Evolutionary conservation across 2,329 filamentous ascomycete genomes (phyloP).

Genomic region (Claviceps quebecensis): DNA sequence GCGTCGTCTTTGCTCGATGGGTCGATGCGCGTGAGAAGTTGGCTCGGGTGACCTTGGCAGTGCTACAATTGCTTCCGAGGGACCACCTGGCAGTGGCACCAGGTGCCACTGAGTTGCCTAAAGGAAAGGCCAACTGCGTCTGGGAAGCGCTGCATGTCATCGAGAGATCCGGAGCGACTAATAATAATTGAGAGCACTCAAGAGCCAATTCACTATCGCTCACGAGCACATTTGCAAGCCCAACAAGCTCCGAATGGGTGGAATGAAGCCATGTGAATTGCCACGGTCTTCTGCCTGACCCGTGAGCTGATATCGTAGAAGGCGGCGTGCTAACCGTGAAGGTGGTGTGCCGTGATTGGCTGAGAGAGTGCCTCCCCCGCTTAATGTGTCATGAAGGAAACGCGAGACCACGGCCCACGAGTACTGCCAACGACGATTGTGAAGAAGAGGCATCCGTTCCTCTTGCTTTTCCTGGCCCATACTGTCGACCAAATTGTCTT

Average conservation of each 20-base stretch:
- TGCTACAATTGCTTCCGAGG: neutral
- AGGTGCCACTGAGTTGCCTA: neutral
- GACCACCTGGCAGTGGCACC: neutral
- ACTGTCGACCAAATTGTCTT: neutral
- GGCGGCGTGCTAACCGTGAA: constrained; percentile 7
- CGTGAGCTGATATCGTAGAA: constrained; percentile 8
- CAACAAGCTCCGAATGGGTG: neutral
- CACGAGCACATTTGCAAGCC: neutral
- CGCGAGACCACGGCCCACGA: constrained; percentile 9
- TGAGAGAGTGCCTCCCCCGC: constrained; percentile 16
- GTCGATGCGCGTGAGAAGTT: neutral
- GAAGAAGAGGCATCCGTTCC: constrained; percentile 2
- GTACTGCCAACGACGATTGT: constrained; percentile 6
- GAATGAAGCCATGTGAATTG: neutral
- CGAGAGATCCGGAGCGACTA: neutral
- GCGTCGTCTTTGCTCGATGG: neutral
- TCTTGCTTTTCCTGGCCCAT: neutral
- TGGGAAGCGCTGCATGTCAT: neutral
- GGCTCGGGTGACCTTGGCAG: neutral
- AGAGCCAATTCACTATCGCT: neutral
- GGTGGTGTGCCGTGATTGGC: constrained; percentile 18
- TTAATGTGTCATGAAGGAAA: constrained; percentile 25
- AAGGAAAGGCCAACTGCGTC: neutral
- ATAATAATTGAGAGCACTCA: neutral
- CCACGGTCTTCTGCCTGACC: neutral